A percentile compares a stretch with the other conserved stretches of the same genome.
Evolutionary conservation across 768 basidiomycete species (phyloP).

Genomic region (Gymnopilus junonius): DNA sequence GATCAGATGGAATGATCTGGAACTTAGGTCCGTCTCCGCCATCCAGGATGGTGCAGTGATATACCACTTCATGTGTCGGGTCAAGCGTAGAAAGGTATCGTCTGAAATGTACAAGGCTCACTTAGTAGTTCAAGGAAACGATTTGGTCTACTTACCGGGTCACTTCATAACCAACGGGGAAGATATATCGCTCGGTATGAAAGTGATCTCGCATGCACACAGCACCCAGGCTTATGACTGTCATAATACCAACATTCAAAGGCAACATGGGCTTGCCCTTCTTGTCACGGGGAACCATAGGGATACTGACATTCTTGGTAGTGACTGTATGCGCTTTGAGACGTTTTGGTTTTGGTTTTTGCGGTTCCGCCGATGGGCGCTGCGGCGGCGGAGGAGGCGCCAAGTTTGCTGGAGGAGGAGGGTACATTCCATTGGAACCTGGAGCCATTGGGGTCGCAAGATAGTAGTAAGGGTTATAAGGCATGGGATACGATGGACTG

Average conservation of each 20-base stretch:
- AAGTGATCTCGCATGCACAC: constrained; percentile 86
- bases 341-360: constrained; percentile 71
- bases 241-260: constrained; percentile 87
- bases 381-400: constrained; percentile 21
- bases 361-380: constrained; percentile 34
- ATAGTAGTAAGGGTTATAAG: constrained; percentile 52
- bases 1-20: constrained; percentile 78
- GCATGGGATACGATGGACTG: constrained; percentile 34
- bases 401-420: constrained; percentile 33
- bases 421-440: constrained; percentile 41
- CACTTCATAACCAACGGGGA: constrained; percentile 86
- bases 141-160: constrained; percentile 56
- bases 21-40: constrained; percentile 88
- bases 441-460: constrained; percentile 39
- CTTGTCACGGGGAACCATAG: constrained; percentile 78
- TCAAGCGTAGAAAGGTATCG: constrained; percentile 82
- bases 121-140: constrained; percentile 1
- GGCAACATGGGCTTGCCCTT: constrained; percentile 74
- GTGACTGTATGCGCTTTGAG: constrained; percentile 83
- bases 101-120: constrained; percentile 40
- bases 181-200: constrained; percentile 88
- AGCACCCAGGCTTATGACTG: constrained; percentile 72
- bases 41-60: constrained; percentile 83
- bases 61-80: constrained; percentile 67
- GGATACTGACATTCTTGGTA: constrained; percentile 77